Percentiles rank a stretch among this genome's conserved stretches.
phyloP scores from a whole-genome alignment of 768 basidiomycete species.

The Lentinula lateritia region DNA sequence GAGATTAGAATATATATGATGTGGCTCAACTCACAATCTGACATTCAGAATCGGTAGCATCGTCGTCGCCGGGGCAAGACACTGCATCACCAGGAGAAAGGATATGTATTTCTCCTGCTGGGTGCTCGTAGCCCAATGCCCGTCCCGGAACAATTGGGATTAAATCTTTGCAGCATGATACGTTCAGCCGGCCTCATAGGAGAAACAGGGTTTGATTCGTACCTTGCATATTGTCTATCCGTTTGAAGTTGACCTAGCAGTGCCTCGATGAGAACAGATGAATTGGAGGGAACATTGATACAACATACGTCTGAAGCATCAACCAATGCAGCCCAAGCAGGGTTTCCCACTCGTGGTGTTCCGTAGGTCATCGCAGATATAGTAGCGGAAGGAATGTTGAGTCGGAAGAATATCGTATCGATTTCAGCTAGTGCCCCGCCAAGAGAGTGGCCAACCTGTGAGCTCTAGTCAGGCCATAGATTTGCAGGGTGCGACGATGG shows the following conservation, averaged over 20 bases:
- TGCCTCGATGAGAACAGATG: constrained; percentile 25
- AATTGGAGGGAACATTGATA: constrained; percentile 32
- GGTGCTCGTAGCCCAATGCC: constrained; percentile 21
- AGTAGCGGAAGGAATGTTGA: constrained; percentile 23
- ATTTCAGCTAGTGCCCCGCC: constrained; percentile 29
- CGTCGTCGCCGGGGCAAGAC: constrained; percentile 44
- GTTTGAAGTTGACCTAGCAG: constrained; percentile 29
- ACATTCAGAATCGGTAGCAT: constrained; percentile 37
- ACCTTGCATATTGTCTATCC: constrained; percentile 33
- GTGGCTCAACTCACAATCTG: constrained; percentile 17
- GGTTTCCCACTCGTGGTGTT: constrained; percentile 2
- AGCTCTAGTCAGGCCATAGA: background rate
- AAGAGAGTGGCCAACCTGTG: constrained; percentile 27
- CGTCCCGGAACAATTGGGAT: constrained; percentile 21
- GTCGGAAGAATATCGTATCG: constrained; percentile 24
- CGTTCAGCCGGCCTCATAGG: background rate
- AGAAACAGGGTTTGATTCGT: background rate
- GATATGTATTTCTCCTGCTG: constrained; percentile 26
- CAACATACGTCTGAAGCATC: constrained; percentile 3
- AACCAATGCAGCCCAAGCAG: constrained; percentile 2
- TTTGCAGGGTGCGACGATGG: background rate
- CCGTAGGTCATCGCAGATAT: constrained; percentile 5
- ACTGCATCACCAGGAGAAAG: constrained; percentile 32
- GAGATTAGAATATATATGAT: background rate
- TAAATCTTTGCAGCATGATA: constrained; percentile 15